Conservation (phyloP, 306 rosid genomes). For the Lathyrus oleraceus region DNA sequence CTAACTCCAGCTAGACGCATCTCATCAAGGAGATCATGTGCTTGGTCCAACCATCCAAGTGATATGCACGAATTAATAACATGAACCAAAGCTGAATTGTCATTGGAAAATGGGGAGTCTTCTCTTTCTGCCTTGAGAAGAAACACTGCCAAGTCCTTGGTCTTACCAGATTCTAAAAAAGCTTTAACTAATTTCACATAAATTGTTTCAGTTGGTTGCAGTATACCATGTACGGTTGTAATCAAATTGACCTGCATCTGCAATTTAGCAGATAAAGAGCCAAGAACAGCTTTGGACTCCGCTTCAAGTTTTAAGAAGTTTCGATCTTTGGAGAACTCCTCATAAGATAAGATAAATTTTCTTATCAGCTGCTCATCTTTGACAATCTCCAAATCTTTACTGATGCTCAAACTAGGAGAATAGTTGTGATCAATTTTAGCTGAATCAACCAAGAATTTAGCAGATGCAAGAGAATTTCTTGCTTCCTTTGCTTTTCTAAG, state of each 20-base stretch:
- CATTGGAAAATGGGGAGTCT: constrained; percentile 71
- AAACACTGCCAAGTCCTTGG: constrained; percentile 74
- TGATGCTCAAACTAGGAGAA: constrained; percentile 34
- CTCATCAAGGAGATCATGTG: constrained; percentile 92
- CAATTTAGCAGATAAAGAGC: constrained; percentile 59
- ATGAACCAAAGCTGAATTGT: constrained; percentile 70
- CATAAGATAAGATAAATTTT: constrained; percentile 43
- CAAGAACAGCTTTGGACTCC: constrained; percentile 60
- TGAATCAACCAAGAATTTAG: constrained; percentile 46
- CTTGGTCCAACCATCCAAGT: constrained; percentile 87
- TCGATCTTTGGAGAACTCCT: constrained; percentile 55
- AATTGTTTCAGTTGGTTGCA: constrained; percentile 76
- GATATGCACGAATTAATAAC: constrained; percentile 77
- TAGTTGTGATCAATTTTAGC: constrained; percentile 38
- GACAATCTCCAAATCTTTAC: constrained; percentile 31
- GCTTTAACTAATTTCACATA: constrained; percentile 77
- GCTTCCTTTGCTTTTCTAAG: constrained; percentile 74
- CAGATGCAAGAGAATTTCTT: constrained; percentile 59
- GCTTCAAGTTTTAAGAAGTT: constrained; percentile 59
- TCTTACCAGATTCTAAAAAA: constrained; percentile 74
- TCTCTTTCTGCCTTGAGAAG: constrained; percentile 70
- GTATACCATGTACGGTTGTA: constrained; percentile 65
- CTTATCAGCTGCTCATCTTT: constrained; percentile 26
- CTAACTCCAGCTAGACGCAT: constrained; percentile 76
- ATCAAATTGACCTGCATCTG: constrained; percentile 63